Percentiles rank a stretch among this genome's conserved stretches.
Evolutionary conservation across 345 rosid species (phyloP).

Genomic region (Rhodamnia argentea): DNA sequence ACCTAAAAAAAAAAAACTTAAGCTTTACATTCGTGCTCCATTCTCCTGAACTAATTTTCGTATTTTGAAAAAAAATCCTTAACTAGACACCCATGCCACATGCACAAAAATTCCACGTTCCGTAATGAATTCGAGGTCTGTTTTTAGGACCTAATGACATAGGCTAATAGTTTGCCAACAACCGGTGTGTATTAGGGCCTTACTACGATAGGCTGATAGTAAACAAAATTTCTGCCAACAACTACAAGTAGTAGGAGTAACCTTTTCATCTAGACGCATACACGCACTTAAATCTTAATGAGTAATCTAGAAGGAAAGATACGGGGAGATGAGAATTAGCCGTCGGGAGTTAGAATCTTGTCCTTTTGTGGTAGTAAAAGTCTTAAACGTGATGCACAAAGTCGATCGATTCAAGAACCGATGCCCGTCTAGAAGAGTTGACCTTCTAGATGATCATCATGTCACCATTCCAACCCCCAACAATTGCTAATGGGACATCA

Average conservation of each 20-base stretch:
- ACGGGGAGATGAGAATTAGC: too few relatives aligned
- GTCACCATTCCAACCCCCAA: neutral
- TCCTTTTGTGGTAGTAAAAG: neutral
- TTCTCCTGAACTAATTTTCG: too few relatives aligned
- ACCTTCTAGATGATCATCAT: neutral
- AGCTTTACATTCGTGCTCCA: too few relatives aligned
- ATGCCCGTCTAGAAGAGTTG: neutral
- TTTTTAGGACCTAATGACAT: rapidly evolving
- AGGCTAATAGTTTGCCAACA: neutral
- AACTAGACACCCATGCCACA: too few relatives aligned
- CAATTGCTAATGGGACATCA: neutral
- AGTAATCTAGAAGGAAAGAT: neutral
- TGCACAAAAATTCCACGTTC: too few relatives aligned
- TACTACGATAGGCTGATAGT: too few relatives aligned
- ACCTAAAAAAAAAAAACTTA: too few relatives aligned
- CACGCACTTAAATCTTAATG: neutral
- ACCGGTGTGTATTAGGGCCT: too few relatives aligned
- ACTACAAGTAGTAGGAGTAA: too few relatives aligned
- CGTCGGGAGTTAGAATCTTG: neutral
- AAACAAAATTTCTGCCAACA: too few relatives aligned
- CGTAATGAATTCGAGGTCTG: too few relatives aligned
- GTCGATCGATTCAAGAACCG: neutral
- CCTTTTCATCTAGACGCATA: neutral
- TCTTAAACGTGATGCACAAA: neutral
- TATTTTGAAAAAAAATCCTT: too few relatives aligned